A percentile compares a stretch with the other conserved stretches of the same genome.
Conservation (phyloP, 2,329 filamentous ascomycete genomes). For the Pseudonectria buxi region DNA sequence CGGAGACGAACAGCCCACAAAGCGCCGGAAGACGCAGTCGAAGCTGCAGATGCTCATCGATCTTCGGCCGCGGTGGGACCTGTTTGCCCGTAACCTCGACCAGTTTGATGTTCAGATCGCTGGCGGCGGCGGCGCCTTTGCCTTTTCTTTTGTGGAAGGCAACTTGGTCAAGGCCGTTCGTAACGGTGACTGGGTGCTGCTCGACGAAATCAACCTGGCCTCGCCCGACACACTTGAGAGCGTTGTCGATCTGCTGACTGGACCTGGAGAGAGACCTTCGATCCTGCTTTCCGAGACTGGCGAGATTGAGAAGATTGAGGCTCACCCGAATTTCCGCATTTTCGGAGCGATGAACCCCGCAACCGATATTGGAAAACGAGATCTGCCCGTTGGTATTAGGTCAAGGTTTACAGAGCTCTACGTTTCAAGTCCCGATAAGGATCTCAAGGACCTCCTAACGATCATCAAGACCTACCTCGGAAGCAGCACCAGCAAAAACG, state of each 20-base stretch:
- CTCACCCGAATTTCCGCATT: constrained; percentile 88
- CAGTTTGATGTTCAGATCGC: constrained; percentile 76
- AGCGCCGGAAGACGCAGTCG: constrained; percentile 58
- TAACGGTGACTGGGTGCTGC: constrained; percentile 92
- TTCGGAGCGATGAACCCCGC: constrained; percentile 99
- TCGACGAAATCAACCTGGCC: constrained; percentile 96
- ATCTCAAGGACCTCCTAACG: constrained; percentile 76
- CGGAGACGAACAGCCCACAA: constrained; percentile 53
- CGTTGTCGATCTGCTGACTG: constrained; percentile 79
- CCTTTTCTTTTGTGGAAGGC: constrained; percentile 93
- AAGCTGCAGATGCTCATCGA: constrained; percentile 59
- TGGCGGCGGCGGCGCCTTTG: constrained; percentile 67
- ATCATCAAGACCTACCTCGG: constrained; percentile 87
- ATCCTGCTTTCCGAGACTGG: constrained; percentile 89
- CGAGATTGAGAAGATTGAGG: constrained; percentile 81
- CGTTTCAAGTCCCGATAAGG: constrained; percentile 81
- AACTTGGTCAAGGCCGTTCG: constrained; percentile 93
- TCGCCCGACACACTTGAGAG: constrained; percentile 92
- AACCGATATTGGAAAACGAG: constrained; percentile 93
- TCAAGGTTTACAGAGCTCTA: constrained; percentile 95
- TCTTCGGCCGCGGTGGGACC: constrained; percentile 65
- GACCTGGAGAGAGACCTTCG: constrained; percentile 65
- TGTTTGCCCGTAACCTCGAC: constrained; percentile 66
- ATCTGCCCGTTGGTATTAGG: constrained; percentile 79
- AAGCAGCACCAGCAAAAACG: constrained; percentile 61